phyloP scores from a whole-genome alignment of 306 rosid species.

The Rubus idaeus region DNA sequence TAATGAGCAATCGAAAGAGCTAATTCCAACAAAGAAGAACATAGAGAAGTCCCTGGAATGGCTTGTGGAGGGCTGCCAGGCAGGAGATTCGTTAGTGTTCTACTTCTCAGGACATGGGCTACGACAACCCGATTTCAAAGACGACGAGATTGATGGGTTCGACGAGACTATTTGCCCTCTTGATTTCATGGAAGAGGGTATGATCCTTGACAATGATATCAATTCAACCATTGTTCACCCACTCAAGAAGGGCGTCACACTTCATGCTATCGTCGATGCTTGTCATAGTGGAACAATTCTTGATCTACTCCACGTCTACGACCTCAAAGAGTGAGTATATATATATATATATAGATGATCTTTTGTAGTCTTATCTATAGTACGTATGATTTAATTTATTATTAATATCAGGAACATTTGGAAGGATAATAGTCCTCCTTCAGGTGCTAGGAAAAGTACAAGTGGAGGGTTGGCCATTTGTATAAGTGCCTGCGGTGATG shows the following conservation, averaged over 20 bases:
- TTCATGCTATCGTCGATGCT: constrained; percentile 82
- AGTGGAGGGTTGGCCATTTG: constrained; percentile 68
- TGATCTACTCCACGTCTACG: constrained; percentile 54
- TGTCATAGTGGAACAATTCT: constrained; percentile 88
- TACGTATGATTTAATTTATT: background rate
- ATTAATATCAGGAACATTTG: constrained; percentile 35
- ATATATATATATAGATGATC: too few species aligned
- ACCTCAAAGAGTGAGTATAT: constrained; percentile 32
- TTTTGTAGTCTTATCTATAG: background rate
- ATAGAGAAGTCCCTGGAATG: constrained; percentile 56
- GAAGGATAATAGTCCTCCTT: constrained; percentile 58
- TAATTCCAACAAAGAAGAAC: constrained; percentile 65
- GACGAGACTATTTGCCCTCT: constrained; percentile 75
- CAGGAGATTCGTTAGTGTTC: constrained; percentile 73
- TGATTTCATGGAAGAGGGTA: constrained; percentile 63
- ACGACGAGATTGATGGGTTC: constrained; percentile 65
- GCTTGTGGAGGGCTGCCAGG: constrained; percentile 67
- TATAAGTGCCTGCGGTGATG: constrained; percentile 73
- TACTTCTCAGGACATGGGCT: constrained; percentile 89
- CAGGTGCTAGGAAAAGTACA: constrained; percentile 48
- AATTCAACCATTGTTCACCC: constrained; percentile 70
- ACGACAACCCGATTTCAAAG: constrained; percentile 57
- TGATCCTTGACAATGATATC: constrained; percentile 60
- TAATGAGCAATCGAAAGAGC: constrained; percentile 21
- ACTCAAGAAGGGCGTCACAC: constrained; percentile 58